Evolutionary conservation across 2,329 filamentous ascomycete genomes (phyloP).

Genomic region (Cyphellophora europaea): DNA sequence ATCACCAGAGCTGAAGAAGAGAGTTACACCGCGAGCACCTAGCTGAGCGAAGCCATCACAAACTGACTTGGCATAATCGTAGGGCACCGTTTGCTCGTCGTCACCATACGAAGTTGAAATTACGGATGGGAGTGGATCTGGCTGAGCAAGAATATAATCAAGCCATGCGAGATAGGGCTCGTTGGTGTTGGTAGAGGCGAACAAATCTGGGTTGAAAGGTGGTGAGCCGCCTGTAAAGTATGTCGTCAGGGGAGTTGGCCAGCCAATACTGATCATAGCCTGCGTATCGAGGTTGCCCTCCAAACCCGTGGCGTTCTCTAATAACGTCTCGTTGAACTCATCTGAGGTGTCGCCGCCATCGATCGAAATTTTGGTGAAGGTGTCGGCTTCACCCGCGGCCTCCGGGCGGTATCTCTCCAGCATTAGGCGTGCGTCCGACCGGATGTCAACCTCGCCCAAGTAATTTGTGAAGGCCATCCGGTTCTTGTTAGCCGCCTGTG

Average conservation of each 20-base stretch:
- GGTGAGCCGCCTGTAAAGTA: slow-evolving; percentile 49
- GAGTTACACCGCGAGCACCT: slow-evolving; percentile 56
- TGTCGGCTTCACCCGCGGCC: slow-evolving; percentile 23
- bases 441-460: slow-evolving; percentile 38
- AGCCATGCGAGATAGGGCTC: slow-evolving; percentile 61
- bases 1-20: slow-evolving; percentile 56
- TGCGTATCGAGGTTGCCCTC: slow-evolving; percentile 56
- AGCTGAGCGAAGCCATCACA: slow-evolving; percentile 58
- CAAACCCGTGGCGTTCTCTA: slow-evolving; percentile 28
- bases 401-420: slow-evolving; percentile 29
- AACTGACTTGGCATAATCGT: slow-evolving; percentile 50
- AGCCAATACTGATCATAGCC: slow-evolving; percentile 46
- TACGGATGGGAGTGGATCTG: slow-evolving; percentile 47
- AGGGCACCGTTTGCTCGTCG: slow-evolving; percentile 54
- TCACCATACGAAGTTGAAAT: slow-evolving; percentile 60
- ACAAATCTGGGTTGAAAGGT: slow-evolving; percentile 41
- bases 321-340: slow-evolving; percentile 18
- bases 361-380: slow-evolving; percentile 27
- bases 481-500: slow-evolving; percentile 32
- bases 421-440: slow-evolving; percentile 30
- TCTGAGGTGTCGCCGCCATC: slow-evolving; percentile 23
- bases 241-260: slow-evolving; percentile 44
- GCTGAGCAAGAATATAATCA: slow-evolving; percentile 45
- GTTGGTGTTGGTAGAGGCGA: slow-evolving; percentile 43
- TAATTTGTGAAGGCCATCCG: slow-evolving; percentile 39